Evolutionary conservation across 768 basidiomycete species (phyloP).

Genomic region (Suillus subalutaceus): DNA sequence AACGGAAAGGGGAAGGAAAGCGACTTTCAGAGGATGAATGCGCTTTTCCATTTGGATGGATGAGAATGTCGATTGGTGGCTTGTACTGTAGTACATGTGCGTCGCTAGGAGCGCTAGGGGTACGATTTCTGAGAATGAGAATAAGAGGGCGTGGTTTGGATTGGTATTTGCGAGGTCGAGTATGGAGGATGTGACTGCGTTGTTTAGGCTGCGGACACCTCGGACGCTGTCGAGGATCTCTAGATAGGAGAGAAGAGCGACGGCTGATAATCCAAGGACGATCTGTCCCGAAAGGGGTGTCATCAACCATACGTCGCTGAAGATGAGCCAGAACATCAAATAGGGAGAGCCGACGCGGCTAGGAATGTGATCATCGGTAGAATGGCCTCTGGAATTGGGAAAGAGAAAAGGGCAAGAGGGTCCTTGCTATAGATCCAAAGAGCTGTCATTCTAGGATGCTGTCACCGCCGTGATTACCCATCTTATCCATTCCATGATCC

Average conservation of each 20-base stretch:
- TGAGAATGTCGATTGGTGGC: constrained; percentile 87
- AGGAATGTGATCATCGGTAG: constrained; percentile 62
- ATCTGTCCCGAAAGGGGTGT: constrained; percentile 23
- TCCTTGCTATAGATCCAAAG: constrained; percentile 94
- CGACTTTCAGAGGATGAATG: constrained; percentile 76
- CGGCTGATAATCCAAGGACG: constrained; percentile 53
- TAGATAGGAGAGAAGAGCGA: constrained; percentile 48
- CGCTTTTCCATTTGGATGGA: constrained; percentile 93
- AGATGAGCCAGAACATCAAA: too few relatives aligned
- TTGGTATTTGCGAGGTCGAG: constrained; percentile 26
- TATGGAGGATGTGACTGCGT: constrained; percentile 51
- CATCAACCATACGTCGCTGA: too few relatives aligned
- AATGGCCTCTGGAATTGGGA: constrained; percentile 53
- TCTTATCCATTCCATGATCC: constrained; percentile 95
- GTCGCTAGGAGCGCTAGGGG: constrained; percentile 77
- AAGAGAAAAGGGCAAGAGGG: constrained; percentile 53
- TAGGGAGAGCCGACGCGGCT: constrained; percentile 46
- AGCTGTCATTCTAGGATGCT: constrained; percentile 79
- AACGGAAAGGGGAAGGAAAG: constrained; percentile 81
- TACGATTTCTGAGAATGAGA: constrained; percentile 64
- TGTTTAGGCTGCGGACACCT: constrained; percentile 60
- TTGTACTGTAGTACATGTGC: constrained; percentile 82
- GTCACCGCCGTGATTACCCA: constrained; percentile 96
- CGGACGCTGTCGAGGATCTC: constrained; percentile 83
- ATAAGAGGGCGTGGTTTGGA: constrained; percentile 35